Percentiles rank a stretch among this genome's conserved stretches.
These are phyloP conservation scores for button mushroom (Agaricus bisporus) DNA, from an alignment of 768 basidiomycete genomes.

Conservation along the genomic window DNA sequence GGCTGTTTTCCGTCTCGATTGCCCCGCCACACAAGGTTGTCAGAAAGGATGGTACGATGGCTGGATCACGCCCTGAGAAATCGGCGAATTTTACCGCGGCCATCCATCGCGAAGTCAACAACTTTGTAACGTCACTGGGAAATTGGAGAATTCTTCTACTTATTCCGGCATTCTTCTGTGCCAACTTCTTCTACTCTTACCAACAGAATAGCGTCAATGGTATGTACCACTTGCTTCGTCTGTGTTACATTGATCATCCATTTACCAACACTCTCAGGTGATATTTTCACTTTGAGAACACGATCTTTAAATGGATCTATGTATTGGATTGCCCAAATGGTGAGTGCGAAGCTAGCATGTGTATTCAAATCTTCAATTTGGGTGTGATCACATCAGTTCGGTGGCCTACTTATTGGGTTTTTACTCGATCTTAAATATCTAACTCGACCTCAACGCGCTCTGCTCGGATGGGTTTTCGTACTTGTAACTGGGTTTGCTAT, in stretches of 20 bases:
- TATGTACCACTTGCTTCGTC: neutral
- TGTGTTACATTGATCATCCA: neutral
- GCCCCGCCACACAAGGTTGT: conserved; percentile 22
- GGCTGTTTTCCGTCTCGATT: conserved; percentile 18
- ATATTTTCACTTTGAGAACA: conserved; percentile 21
- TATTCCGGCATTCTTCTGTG: conserved; percentile 25
- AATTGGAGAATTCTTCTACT: conserved; percentile 23
- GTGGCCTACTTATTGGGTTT: conserved; percentile 20
- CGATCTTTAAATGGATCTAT: conserved; percentile 23
- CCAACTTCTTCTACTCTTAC: conserved; percentile 27
- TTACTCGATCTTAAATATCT: conserved; percentile 22
- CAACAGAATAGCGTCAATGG: conserved; percentile 23
- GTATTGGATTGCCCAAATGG: conserved; percentile 27
- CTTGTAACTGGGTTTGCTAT: conserved; percentile 21
- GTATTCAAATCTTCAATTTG: neutral
- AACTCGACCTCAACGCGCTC: conserved; percentile 22
- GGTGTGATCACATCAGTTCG: conserved; percentile 12
- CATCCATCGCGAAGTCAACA: conserved; percentile 15
- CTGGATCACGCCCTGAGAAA: conserved; percentile 16
- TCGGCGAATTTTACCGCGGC: conserved; percentile 13
- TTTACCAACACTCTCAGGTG: conserved; percentile 11
- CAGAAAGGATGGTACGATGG: conserved; percentile 19
- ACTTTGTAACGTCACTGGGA: conserved; percentile 15
- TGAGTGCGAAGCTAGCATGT: neutral
- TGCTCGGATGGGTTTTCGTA: conserved; percentile 19